Evolutionary conservation across 495 filamentous ascomycete genomes (phyloP), one percentile per base, ranked within the genome.

Genomic region (Astrocystis sublimbata): DNA sequence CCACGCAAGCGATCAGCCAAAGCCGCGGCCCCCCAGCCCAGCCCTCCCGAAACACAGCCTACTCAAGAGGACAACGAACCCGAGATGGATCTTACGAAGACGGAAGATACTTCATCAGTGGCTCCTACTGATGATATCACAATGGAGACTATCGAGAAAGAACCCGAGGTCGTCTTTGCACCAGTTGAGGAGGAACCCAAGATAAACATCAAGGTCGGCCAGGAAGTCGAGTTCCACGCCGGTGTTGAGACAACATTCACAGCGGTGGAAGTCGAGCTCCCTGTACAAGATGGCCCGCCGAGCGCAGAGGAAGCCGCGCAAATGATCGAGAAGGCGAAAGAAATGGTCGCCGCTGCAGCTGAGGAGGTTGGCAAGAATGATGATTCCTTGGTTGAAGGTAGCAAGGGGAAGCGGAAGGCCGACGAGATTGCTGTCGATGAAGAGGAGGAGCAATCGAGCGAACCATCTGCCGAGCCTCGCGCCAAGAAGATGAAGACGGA

Each of bases 261-360:
- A 10, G 88, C 85, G n/a, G 84, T 96, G 40, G 88, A 88, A 59
- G 80, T 96, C 10, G 91, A 96, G 67, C 80, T 88, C 12, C 81
- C 79, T 12, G 33, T 78, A 42, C 77, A 81, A 10, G 41, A 49
- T 28, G 86, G 88, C 15, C 86, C 92, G 40, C 89, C 90, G 0
- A 81, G 88, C 9, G 83, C 89, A 3, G 89, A 90, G 41, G 87
- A 89, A 53, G 86, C 92, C 0, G 80, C 89, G 58, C 81, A 87
- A 33, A 90, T 97, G 88, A 87, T 98, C 46, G 88, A 85, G 47
- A 83, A 90, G 73, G 94, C 94, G 6, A 92, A 89, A 72, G 86
- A 86, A 65, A 96, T 97, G 92, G 94, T 98, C 6, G 84, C 89
- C 53, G 89, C 90, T 56, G 92, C 91, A 42, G 81, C 80, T 31